Evolutionary conservation across 1,284 basidiomycete genomes (phyloP).

Genomic region (Ceratobasidium sp.): DNA sequence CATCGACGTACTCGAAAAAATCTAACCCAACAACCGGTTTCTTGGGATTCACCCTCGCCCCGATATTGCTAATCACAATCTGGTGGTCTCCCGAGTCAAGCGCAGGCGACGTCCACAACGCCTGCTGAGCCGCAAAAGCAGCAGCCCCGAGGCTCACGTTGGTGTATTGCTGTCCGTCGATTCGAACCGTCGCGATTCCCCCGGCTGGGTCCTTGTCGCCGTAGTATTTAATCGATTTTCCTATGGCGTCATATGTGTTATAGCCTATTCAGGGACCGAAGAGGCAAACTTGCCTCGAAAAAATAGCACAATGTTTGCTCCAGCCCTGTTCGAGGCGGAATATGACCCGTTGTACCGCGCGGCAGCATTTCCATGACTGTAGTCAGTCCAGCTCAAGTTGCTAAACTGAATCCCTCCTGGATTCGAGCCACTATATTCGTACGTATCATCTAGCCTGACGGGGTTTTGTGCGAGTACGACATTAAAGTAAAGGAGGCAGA

Average conservation of each 20-base stretch:
- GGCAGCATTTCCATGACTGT: no score
- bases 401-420: conserved; percentile 13
- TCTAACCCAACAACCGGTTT: conserved; percentile 3
- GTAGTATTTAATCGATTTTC: conserved; percentile 6
- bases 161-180: conserved; percentile 15
- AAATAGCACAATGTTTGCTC: background rate
- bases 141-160: conserved; percentile 9
- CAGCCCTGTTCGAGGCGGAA: background rate
- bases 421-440: background rate
- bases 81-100: conserved; percentile 11
- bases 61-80: conserved; percentile 17
- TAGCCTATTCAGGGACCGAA: background rate
- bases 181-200: background rate
- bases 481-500: background rate
- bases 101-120: background rate
- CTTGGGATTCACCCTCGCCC: conserved; percentile 11
- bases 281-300: conserved; percentile 7
- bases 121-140: background rate
- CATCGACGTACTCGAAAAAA: background rate
- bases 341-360: background rate
- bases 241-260: background rate
- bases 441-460: background rate
- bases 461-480: background rate
- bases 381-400: background rate
- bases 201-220: background rate